Evolutionary conservation across 225 moss, liverwort and hornwort species (phyloP).

Genomic region (Physcomitrium patens): DNA sequence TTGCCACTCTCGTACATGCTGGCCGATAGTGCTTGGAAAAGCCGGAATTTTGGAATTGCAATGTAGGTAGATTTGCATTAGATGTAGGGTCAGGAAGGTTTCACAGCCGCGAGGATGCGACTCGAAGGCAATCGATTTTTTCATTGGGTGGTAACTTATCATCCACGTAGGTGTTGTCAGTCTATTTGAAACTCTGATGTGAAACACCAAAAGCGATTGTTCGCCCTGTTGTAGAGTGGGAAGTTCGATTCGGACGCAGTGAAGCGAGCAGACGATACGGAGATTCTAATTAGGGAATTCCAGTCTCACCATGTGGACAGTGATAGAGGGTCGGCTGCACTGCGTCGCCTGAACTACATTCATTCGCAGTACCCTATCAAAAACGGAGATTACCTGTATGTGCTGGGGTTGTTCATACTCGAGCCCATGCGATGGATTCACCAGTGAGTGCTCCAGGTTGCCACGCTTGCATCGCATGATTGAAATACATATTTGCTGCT

Average conservation of each 20-base stretch:
- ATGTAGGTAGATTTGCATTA: background rate
- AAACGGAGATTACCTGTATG: slow-evolving; percentile 45
- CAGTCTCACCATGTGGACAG: slow-evolving; percentile 45
- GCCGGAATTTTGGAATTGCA: background rate
- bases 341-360: slow-evolving; percentile 50
- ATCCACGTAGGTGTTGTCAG: too few relatives aligned
- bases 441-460: slow-evolving; percentile 28
- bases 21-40: background rate
- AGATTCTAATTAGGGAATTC: slow-evolving; percentile 42
- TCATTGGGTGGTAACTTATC: too few relatives aligned
- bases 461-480: background rate
- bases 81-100: too few relatives aligned
- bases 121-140: too few relatives aligned
- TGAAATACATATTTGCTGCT: background rate
- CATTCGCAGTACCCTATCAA: slow-evolving; percentile 48
- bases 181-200: background rate
- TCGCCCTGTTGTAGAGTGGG: slow-evolving; percentile 22
- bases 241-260: slow-evolving; percentile 28
- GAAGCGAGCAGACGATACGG: slow-evolving; percentile 52
- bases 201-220: background rate
- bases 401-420: slow-evolving; percentile 39
- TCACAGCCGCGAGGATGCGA: too few relatives aligned
- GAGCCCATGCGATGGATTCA: slow-evolving; percentile 41
- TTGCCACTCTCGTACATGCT: background rate
- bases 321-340: slow-evolving; percentile 38